Percentiles rank a stretch among this genome's conserved stretches.
phyloP scores from a whole-genome alignment of 495 filamentous ascomycete genomes.

The Delitschia confertaspora region DNA sequence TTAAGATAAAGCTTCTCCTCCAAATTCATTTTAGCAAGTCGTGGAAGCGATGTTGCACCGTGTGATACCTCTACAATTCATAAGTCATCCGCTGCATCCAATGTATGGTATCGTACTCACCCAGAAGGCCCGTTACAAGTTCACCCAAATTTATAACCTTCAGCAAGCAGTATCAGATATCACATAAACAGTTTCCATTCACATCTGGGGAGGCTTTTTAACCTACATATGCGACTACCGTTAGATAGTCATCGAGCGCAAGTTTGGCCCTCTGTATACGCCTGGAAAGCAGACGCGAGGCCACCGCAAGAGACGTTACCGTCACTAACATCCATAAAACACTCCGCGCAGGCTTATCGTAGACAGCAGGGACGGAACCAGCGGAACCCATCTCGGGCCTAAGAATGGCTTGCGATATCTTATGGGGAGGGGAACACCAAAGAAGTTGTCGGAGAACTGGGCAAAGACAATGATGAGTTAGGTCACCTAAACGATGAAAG shows the following conservation, averaged over 20 bases:
- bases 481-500: too few relatives aligned
- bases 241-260: background rate
- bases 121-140: background rate
- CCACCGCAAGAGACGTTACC: background rate
- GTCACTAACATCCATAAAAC: background rate
- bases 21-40: background rate
- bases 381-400: background rate
- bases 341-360: background rate
- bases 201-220: background rate
- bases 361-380: background rate
- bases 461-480: too few relatives aligned
- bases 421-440: too few relatives aligned
- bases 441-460: too few relatives aligned
- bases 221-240: slow-evolving; percentile 4
- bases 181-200: background rate
- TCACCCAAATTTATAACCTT: slow-evolving; percentile 3
- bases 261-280: background rate
- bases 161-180: too few relatives aligned
- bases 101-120: too few relatives aligned
- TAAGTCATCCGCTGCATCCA: too few relatives aligned
- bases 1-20: slow-evolving; percentile 3
- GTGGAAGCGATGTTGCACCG: background rate
- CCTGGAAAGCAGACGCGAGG: background rate
- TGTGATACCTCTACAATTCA: background rate
- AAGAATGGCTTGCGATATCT: too few relatives aligned